Base-by-base conservation (phyloP, 805 yeast species). In the Peterozyma toletana region DNA sequence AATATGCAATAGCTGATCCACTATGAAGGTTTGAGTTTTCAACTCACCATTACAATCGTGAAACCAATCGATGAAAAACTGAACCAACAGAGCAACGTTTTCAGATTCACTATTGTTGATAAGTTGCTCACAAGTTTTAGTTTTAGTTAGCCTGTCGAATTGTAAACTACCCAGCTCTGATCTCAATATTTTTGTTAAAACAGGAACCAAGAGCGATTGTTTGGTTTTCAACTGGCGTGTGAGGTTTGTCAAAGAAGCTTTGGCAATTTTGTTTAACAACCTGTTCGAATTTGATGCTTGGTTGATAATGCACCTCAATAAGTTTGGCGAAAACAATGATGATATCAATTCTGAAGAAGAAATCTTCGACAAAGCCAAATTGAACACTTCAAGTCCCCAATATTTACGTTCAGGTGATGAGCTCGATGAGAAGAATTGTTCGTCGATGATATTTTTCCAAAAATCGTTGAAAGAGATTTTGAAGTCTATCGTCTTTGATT, bases 321-420 rank as follows among this genome's bases (percentile, higher is more conserved):
- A 67, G 56, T 88, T 86, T 29, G 74, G 77, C 5, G 85, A 74
- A 57, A 84, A 71, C 2, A 82, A 33, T 9, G 34, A 15, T 7
- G 35, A 13, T 13, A 50, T 46, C 11, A 57, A 40, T 9, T 53
- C 53, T 13, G 46, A 18, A 31, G 43, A 33, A 1, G 54, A 50
- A 52, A 21, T 53, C 44, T 37, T 60, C 56, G 13, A 42, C 6
- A 81, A 57, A 44, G 79, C 70, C 41, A 70, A 65, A 36, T 64
- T 69, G 48, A 90, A 78, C 10, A 89, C 73, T 52, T 85, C 85
- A 53, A 90, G 78, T 0, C 96, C 98, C 75, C 87, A 77, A 60
- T 73, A 86, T 59, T 90, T 91, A 45, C 96, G 71, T 59, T 90
- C 97, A 30, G 82, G 77, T 1, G 96, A 88, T 0, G 96, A 71